These are phyloP conservation scores for Corylus heterophylla DNA, from an alignment of 306 rosid genomes.

Conservation along the genomic window DNA sequence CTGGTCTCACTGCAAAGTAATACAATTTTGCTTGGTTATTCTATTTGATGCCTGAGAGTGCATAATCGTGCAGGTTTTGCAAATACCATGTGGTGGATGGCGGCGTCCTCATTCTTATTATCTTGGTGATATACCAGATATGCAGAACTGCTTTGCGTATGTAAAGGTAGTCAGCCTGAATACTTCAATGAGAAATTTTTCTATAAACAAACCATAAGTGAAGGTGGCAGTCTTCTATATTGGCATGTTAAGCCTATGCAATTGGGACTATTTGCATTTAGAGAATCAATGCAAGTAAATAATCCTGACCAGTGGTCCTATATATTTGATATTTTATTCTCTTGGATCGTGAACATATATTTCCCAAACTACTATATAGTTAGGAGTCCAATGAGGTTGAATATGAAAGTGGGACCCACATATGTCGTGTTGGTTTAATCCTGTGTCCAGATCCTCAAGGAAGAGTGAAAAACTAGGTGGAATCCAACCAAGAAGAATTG, in stretches of 20 bases:
- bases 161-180: slow-evolving; percentile 62
- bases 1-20: background rate
- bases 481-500: background rate
- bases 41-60: slow-evolving; percentile 25
- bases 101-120: slow-evolving; percentile 88
- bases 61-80: slow-evolving; percentile 59
- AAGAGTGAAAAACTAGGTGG: background rate
- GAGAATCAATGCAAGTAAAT: slow-evolving; percentile 3
- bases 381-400: background rate
- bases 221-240: background rate
- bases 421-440: background rate
- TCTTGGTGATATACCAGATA: slow-evolving; percentile 87
- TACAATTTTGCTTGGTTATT: background rate
- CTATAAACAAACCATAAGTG: background rate
- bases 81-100: slow-evolving; percentile 96
- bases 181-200: background rate
- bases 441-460: background rate
- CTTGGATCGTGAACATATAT: background rate
- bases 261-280: background rate
- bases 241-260: background rate
- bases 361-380: background rate
- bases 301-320: background rate
- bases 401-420: background rate
- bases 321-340: background rate
- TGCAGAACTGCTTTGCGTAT: slow-evolving; percentile 82